These are phyloP conservation scores for Meyerozyma guilliermondii DNA, from an alignment of 1,139 yeast genomes.

Conservation along the genomic window DNA sequence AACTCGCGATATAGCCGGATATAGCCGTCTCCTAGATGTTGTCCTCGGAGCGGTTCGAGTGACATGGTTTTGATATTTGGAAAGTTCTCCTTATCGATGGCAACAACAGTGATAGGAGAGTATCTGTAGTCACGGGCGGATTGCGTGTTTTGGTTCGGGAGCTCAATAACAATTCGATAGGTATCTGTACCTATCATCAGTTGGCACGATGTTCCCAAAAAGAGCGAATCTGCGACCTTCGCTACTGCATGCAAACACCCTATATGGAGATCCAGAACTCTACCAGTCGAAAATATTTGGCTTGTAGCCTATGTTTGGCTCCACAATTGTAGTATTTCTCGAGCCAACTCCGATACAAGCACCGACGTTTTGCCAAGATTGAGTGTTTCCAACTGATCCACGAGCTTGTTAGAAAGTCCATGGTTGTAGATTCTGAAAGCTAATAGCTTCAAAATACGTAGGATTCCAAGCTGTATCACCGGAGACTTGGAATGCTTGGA, in stretches of 20 bases:
- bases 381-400: constrained; percentile 14
- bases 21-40: constrained; percentile 67
- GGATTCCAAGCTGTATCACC: constrained; percentile 32
- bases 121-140: constrained; percentile 26
- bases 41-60: constrained; percentile 51
- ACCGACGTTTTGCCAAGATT: constrained; percentile 24
- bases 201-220: background rate
- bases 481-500: constrained; percentile 24
- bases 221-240: background rate
- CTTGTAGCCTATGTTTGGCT: too few species aligned
- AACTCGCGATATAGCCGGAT: constrained; percentile 61
- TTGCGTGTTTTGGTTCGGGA: constrained; percentile 4
- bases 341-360: constrained; percentile 33
- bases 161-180: constrained; percentile 34
- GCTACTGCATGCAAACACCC: background rate
- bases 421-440: constrained; percentile 8
- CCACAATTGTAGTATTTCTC: constrained; percentile 15
- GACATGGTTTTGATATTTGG: constrained; percentile 6
- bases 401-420: constrained; percentile 6
- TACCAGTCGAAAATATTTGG: too few species aligned
- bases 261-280: too few species aligned
- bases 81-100: constrained; percentile 18
- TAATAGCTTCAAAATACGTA: constrained; percentile 27
- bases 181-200: constrained; percentile 41
- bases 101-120: constrained; percentile 27